A percentile compares a stretch with the other conserved stretches of the same genome.
Evolutionary conservation across 2,329 filamentous ascomycete genomes (phyloP).

Genomic region (Botryotinia convoluta): DNA sequence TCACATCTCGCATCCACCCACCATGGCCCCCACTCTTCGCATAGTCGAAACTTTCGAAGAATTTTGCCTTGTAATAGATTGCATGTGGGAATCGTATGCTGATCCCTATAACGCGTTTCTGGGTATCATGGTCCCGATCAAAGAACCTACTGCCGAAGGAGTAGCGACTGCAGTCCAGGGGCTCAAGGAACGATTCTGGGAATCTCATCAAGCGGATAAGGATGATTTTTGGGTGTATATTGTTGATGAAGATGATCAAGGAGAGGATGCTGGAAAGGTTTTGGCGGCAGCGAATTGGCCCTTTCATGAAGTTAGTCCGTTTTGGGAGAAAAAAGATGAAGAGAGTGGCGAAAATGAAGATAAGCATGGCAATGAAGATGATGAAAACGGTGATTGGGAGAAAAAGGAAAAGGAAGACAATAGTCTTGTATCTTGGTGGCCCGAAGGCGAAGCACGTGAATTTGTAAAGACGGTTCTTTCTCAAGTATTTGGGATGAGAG

Average conservation of each 20-base stretch:
- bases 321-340: background rate
- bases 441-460: slow-evolving; percentile 7
- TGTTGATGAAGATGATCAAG: background rate
- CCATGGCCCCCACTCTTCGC: background rate
- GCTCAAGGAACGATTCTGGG: background rate
- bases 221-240: slow-evolving; percentile 1
- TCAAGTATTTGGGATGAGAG: background rate
- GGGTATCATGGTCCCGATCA: background rate
- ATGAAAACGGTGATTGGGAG: background rate
- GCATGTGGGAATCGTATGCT: background rate
- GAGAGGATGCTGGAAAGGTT: background rate
- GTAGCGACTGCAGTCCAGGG: background rate
- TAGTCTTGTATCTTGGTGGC: background rate
- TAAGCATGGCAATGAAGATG: background rate
- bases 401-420: background rate
- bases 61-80: background rate
- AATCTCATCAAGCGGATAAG: background rate
- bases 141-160: background rate
- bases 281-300: background rate
- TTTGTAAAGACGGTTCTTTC: background rate
- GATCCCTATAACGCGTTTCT: background rate
- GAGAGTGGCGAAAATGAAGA: background rate
- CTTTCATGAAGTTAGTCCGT: background rate
- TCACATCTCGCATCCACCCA: background rate
- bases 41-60: background rate